These are phyloP conservation scores for Saccharomyces jurei DNA, from an alignment of 805 yeast species.

Conservation along the genomic window DNA sequence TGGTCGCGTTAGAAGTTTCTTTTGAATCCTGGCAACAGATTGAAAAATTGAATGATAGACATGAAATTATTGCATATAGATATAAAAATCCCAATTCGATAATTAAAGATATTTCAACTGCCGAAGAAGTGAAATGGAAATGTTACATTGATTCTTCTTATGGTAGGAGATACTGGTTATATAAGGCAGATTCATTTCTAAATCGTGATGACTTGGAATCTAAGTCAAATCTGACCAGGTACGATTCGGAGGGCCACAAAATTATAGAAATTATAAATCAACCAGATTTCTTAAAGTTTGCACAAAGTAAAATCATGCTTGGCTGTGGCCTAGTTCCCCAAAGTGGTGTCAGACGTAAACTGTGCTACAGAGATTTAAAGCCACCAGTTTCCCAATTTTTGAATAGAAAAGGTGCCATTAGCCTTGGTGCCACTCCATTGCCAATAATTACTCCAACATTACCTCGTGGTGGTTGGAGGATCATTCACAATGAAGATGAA, in stretches of 20 bases:
- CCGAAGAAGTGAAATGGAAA: slow-evolving; percentile 24
- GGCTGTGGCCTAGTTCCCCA: slow-evolving; percentile 30
- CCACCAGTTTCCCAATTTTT: slow-evolving; percentile 30
- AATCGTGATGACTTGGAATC: slow-evolving; percentile 31
- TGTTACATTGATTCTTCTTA: slow-evolving; percentile 32
- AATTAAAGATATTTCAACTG: slow-evolving; percentile 16
- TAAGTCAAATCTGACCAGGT: slow-evolving; percentile 39
- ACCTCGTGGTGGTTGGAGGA: slow-evolving; percentile 31
- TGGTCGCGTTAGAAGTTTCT: slow-evolving; percentile 61
- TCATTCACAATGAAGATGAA: slow-evolving; percentile 21
- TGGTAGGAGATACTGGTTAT: slow-evolving; percentile 80
- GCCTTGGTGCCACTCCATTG: slow-evolving; percentile 15
- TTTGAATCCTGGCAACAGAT: slow-evolving; percentile 37
- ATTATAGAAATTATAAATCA: slow-evolving; percentile 35
- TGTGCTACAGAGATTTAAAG: slow-evolving; percentile 25
- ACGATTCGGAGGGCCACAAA: slow-evolving; percentile 60
- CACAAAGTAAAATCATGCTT: slow-evolving; percentile 34
- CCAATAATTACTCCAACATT: slow-evolving; percentile 23
- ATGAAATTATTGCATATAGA: slow-evolving; percentile 18
- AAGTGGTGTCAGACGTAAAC: slow-evolving; percentile 22
- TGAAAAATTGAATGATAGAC: slow-evolving; percentile 22
- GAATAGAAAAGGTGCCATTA: slow-evolving; percentile 25
- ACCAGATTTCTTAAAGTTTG: slow-evolving; percentile 34
- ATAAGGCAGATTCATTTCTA: slow-evolving; percentile 34
- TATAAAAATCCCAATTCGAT: slow-evolving; percentile 15